Evolutionary conservation across 805 yeast genomes (phyloP).

Genomic region (Metahyphopichia silvanorum): DNA sequence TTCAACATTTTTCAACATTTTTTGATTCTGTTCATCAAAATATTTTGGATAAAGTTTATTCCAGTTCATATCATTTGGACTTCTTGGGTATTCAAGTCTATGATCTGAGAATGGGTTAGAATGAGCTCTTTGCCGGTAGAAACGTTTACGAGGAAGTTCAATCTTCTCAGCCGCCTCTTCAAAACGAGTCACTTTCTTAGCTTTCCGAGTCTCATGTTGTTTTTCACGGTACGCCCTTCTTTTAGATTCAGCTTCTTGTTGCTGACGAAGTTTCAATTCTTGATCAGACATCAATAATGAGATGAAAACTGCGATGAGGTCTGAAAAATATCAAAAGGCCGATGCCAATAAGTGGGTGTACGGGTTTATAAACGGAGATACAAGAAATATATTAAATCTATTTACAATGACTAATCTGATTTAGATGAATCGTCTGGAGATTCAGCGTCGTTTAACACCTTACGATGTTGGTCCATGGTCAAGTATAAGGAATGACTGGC

Average conservation of each 20-base stretch:
- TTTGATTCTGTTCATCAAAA: constrained; percentile 37
- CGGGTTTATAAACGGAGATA: no score
- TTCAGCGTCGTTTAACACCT: constrained; percentile 25
- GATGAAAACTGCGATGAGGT: no score
- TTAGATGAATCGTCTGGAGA: neutral
- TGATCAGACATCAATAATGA: no score
- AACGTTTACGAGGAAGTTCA: constrained; percentile 78
- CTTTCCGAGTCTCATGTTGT: constrained; percentile 42
- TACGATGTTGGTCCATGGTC: constrained; percentile 58
- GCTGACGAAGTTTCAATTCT: constrained; percentile 17
- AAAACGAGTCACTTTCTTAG: constrained; percentile 44
- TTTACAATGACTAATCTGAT: neutral
- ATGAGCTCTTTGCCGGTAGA: constrained; percentile 94
- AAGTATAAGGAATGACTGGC: constrained; percentile 67
- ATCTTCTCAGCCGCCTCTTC: constrained; percentile 24
- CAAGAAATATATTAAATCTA: no score
- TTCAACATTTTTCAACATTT: constrained; percentile 57
- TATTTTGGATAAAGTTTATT: constrained; percentile 64
- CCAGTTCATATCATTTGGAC: constrained; percentile 91
- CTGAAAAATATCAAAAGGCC: no score
- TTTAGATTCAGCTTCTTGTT: constrained; percentile 32
- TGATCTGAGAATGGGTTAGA: constrained; percentile 98
- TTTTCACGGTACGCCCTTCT: constrained; percentile 49
- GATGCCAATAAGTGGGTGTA: no score
- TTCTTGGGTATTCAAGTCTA: constrained; percentile 77